A percentile compares a stretch with the other conserved stretches of the same genome.
Conservation (phyloP, 805 yeast genomes). For the Metschnikowia borealis region DNA sequence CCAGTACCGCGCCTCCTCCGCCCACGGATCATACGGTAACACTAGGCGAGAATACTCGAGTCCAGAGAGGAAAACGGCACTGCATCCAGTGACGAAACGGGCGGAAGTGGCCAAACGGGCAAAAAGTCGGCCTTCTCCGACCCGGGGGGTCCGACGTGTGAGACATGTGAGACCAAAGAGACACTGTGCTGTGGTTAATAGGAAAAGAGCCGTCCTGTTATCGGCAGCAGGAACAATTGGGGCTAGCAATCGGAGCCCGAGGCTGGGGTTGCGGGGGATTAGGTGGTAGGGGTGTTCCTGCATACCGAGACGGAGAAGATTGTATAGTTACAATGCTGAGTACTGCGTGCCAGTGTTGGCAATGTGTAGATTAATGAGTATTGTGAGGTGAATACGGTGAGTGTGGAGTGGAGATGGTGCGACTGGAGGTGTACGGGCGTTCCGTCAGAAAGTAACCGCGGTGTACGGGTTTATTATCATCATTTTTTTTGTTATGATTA, state of each 20-base stretch:
- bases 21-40: constrained; percentile 62
- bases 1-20: constrained; percentile 57
- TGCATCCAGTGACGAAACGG: constrained; percentile 20
- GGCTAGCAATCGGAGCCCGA: constrained; percentile 63
- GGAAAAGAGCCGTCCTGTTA: constrained; percentile 49
- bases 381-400: too few relatives aligned
- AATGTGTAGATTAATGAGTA: too few relatives aligned
- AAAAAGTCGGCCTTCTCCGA: constrained; percentile 13
- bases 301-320: background rate
- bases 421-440: too few relatives aligned
- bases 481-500: too few relatives aligned
- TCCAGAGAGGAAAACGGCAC: constrained; percentile 49
- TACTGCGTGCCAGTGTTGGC: too few relatives aligned
- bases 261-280: constrained; percentile 43
- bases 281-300: background rate
- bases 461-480: too few relatives aligned
- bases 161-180: constrained; percentile 37
- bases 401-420: too few relatives aligned
- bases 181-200: constrained; percentile 51
- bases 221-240: constrained; percentile 74
- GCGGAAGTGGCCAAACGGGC: constrained; percentile 7
- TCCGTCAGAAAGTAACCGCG: too few relatives aligned
- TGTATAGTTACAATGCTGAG: background rate
- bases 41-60: constrained; percentile 52
- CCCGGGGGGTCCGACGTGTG: constrained; percentile 10